Conservation (phyloP, 169 alveolate species). For the Plasmodium billcollinsi region DNA sequence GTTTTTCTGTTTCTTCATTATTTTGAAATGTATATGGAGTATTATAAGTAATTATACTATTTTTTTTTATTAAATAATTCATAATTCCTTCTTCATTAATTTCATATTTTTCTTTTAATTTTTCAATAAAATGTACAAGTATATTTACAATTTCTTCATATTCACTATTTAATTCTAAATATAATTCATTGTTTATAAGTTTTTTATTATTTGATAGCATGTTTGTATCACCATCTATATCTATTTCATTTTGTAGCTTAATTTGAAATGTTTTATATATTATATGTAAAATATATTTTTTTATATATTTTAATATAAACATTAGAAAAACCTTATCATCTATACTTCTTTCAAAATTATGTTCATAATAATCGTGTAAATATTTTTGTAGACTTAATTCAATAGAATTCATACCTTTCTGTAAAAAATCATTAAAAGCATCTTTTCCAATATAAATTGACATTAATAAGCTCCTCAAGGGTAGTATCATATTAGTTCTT, state of each 20-base stretch:
- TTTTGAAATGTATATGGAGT: conserved; percentile 66
- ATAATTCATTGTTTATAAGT: conserved; percentile 28
- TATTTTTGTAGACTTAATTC: conserved; percentile 46
- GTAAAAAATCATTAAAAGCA: conserved; percentile 57
- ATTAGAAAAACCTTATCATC: conserved; percentile 66
- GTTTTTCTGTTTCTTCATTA: conserved; percentile 61
- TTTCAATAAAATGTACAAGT: conserved; percentile 32
- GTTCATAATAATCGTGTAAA: conserved; percentile 47
- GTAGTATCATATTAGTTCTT: conserved; percentile 44
- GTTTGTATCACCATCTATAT: conserved; percentile 54
- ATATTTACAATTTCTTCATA: conserved; percentile 66
- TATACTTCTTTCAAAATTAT: conserved; percentile 16
- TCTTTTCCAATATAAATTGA: conserved; percentile 68
- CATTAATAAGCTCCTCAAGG: conserved; percentile 19
- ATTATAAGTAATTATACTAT: conserved; percentile 33
- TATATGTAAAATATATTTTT: conserved; percentile 49
- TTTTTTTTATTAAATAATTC: conserved; percentile 34
- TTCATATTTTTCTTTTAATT: conserved; percentile 38
- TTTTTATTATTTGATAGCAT: conserved; percentile 11
- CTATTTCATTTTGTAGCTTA: conserved; percentile 48
- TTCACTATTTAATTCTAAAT: conserved; percentile 36
- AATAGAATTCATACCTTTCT: conserved; percentile 44
- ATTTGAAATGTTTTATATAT: conserved; percentile 59
- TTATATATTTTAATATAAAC: conserved; percentile 47
- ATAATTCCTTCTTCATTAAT: conserved; percentile 29